These are phyloP conservation scores for Moricandia arvensis DNA, from an alignment of 345 rosid species.

Conservation along the genomic window DNA sequence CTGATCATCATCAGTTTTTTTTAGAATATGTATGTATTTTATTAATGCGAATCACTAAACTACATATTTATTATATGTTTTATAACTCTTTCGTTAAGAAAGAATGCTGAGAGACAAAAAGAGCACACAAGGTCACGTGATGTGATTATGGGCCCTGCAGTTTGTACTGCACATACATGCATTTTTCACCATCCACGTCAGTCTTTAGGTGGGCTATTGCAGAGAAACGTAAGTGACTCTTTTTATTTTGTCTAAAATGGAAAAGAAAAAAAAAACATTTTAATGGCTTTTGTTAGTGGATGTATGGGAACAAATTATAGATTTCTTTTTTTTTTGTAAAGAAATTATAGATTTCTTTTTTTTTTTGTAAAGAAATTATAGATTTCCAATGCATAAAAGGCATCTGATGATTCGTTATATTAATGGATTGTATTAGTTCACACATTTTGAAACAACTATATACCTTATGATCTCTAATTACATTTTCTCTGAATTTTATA, in stretches of 20 bases:
- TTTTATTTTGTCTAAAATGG: conserved; percentile 4
- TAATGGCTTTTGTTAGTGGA: not conserved
- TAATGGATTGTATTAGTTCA: no score
- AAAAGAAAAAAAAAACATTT: not conserved
- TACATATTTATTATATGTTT: not conserved
- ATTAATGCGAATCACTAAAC: not conserved
- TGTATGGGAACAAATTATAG: not conserved
- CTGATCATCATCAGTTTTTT: no score
- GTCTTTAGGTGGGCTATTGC: conserved; percentile 1
- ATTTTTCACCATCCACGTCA: conserved; percentile 2
- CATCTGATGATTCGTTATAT: not conserved
- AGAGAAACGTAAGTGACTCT: conserved; percentile 17
- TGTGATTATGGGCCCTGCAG: conserved; percentile 29
- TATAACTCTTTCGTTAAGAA: not conserved
- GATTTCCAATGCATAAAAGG: not conserved
- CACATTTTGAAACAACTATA: no score
- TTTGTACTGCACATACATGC: conserved; percentile 30
- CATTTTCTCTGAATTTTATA: no score
- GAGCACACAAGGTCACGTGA: conserved; percentile 32
- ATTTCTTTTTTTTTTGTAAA: no score
- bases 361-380: no score
- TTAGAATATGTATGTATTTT: no score
- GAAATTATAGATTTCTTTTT: no score
- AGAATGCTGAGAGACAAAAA: conserved; percentile 22
- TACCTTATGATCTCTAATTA: no score